Evolutionary conservation across 495 filamentous ascomycete genomes (phyloP).

Genomic region (Talaromyces adpressus): DNA sequence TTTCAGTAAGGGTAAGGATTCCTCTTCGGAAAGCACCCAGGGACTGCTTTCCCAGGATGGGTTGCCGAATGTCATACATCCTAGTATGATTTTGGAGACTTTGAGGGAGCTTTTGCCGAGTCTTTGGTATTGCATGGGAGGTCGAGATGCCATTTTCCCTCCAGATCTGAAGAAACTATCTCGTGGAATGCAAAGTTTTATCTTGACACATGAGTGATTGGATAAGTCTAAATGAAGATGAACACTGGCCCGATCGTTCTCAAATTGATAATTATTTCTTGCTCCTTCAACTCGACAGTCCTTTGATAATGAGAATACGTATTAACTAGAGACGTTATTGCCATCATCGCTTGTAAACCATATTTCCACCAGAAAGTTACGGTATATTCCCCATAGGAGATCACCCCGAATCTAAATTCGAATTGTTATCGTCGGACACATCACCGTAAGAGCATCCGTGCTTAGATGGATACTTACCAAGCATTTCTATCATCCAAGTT

Average conservation of each 20-base stretch:
- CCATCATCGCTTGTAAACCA: neutral
- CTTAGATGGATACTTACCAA: neutral
- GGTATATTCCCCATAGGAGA: neutral
- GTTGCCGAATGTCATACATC: no score
- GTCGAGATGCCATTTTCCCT: neutral
- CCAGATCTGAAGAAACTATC: neutral
- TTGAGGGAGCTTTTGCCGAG: neutral
- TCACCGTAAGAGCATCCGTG: neutral
- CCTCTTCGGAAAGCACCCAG: no score
- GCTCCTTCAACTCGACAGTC: no score
- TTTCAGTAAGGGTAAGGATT: no score
- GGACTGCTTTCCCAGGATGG: no score
- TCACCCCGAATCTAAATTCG: neutral
- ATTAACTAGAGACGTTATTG: no score
- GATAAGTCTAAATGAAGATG: neutral
- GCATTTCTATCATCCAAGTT: neutral
- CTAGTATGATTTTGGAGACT: no score
- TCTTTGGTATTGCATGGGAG: neutral
- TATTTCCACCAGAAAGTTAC: neutral
- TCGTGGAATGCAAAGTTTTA: neutral
- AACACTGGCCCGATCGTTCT: neutral
- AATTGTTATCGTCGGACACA: neutral
- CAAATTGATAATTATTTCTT: neutral
- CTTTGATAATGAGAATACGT: no score
- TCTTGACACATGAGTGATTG: neutral